Evolutionary conservation across 768 basidiomycete genomes (phyloP).

Genomic region (Agrocybe chaxingu): DNA sequence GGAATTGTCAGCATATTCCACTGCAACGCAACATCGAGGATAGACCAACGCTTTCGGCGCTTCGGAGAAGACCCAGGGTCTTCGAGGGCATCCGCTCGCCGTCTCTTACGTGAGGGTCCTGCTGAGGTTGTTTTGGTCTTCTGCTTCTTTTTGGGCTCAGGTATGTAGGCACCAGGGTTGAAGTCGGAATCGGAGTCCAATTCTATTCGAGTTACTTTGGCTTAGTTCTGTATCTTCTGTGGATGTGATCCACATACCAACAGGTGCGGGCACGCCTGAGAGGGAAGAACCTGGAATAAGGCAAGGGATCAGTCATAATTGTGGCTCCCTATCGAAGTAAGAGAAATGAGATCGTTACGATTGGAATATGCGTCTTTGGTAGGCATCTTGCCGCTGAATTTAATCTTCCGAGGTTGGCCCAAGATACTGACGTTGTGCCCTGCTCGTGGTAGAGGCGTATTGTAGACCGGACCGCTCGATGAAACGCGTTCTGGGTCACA

Average conservation of each 20-base stretch:
- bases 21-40: neutral
- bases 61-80: neutral
- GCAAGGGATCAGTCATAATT: conserved; percentile 35
- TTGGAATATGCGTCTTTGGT: conserved; percentile 5
- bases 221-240: neutral
- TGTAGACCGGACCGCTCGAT: no score
- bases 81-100: conserved; percentile 7
- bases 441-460: no score
- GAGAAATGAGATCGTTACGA: neutral
- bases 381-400: neutral
- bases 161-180: conserved; percentile 35
- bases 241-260: neutral
- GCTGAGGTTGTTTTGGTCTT: conserved; percentile 14
- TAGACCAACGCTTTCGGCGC: conserved; percentile 2
- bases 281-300: neutral
- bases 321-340: conserved; percentile 3
- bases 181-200: conserved; percentile 51
- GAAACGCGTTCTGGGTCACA: no score
- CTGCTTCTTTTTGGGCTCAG: conserved; percentile 27
- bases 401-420: neutral
- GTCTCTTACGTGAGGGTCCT: conserved; percentile 9
- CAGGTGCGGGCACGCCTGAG: conserved; percentile 5
- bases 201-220: conserved; percentile 22
- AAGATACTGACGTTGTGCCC: neutral
- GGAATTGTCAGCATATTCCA: neutral